Evolutionary conservation across 108 stramenopile genomes (phyloP).

Genomic region (Thalassiosira profunda): DNA sequence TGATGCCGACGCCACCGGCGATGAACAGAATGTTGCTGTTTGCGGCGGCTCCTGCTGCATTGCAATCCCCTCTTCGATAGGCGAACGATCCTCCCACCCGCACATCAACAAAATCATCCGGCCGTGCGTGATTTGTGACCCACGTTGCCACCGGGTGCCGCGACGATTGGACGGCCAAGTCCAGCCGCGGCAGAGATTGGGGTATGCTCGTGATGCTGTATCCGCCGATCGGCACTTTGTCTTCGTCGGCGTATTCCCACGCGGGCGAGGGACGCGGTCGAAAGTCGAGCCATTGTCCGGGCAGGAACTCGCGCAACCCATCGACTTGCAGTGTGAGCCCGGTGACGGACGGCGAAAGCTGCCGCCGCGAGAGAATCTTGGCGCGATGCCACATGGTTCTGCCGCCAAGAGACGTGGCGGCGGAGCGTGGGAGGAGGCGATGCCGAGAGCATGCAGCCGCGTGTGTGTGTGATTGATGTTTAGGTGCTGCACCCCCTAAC

Average conservation of each 20-base stretch:
- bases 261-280: not conserved
- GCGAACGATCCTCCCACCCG: conserved; percentile 14
- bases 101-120: conserved; percentile 12
- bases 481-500: too few species aligned
- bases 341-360: conserved; percentile 17
- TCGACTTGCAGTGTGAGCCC: conserved; percentile 16
- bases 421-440: too few species aligned
- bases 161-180: conserved; percentile 8
- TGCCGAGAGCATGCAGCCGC: too few species aligned
- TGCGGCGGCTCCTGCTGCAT: too few species aligned
- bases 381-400: conserved; percentile 9
- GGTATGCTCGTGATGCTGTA: conserved; percentile 23
- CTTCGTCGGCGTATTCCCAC: too few species aligned
- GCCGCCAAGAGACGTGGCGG: too few species aligned
- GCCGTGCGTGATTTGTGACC: not conserved
- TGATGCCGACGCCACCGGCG: conserved; percentile 27
- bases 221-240: conserved; percentile 3
- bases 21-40: conserved; percentile 11
- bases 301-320: not conserved
- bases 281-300: conserved; percentile 28
- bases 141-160: conserved; percentile 19
- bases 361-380: conserved; percentile 6
- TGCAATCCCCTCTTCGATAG: too few species aligned
- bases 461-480: too few species aligned
- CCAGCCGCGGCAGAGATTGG: conserved; percentile 1